phyloP scores from a whole-genome alignment of 257 asterid species.

The Perilla frutescens region DNA sequence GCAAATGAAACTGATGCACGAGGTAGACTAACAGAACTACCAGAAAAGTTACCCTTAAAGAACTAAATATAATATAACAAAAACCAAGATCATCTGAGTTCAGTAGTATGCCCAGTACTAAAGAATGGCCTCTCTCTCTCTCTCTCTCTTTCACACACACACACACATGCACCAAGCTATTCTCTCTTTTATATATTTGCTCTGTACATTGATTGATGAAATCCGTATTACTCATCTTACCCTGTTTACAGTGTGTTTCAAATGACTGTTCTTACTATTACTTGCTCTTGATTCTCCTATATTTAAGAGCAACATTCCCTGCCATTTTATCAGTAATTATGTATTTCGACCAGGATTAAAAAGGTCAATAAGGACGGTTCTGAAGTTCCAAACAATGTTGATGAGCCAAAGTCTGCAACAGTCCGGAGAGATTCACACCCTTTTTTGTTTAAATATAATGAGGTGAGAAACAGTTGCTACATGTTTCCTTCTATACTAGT shows the following conservation, averaged over 20 bases:
- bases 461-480: slow-evolving; percentile 52
- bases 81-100: neutral
- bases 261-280: neutral
- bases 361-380: slow-evolving; percentile 57
- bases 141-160: neutral
- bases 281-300: neutral
- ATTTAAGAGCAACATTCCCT: neutral
- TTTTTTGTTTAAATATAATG: slow-evolving; percentile 78
- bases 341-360: slow-evolving; percentile 58
- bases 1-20: slow-evolving; percentile 10
- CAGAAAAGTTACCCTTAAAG: neutral
- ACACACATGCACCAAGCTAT: neutral
- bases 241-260: neutral
- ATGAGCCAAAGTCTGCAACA: slow-evolving; percentile 46
- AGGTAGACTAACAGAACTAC: slow-evolving; percentile 15
- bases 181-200: neutral
- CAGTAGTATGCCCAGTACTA: neutral
- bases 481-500: neutral
- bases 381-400: slow-evolving; percentile 35
- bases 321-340: neutral
- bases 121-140: neutral
- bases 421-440: slow-evolving; percentile 76
- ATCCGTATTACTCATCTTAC: slow-evolving; percentile 18
- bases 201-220: too few species aligned
- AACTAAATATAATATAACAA: neutral